Base-by-base conservation (phyloP, 805 yeast genomes). In the Suhomyces emberorum region DNA sequence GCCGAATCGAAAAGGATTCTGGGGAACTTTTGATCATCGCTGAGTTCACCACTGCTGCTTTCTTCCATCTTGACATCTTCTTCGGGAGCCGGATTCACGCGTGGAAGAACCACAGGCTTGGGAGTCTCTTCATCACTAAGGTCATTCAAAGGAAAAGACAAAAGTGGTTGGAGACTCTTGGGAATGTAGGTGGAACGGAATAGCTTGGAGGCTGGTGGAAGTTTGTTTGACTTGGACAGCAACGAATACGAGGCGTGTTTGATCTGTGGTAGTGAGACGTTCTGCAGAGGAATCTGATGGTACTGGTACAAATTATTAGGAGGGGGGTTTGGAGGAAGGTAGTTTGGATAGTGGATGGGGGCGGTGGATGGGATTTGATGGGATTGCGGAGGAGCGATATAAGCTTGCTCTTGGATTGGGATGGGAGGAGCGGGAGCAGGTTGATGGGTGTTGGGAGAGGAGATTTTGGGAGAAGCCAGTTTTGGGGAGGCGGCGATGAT, bases 1-100 rank as follows among this genome's bases (percentile, higher is more conserved):
- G 56, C 55, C 7, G 50, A 53, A 38, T 66, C 72, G 42, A 50
- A 48, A 10, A 69, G 37, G 15, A 65, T 42, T 28, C 68, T 50
- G 11, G 32, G 25, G 11, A 27, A 32, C 9, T 29, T 29, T 62
- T 46, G 27, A 43, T 46, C 30, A 43, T 46, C 41, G 28, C 39
- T 41, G 16, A 25, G 35, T 3, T 27, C 26, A 3, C 29, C 37
- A 9, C 27, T 23, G 8, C 37, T 34, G 14, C 26, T 32, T 14
- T 26, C 14, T 16, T 35, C 38, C 25, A 30, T 29, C 20, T 35
- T 35, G 24, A 21, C 28, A 17, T 27, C 30, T 10, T 28, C 28
- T 9, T 14, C 37, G 2, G 44, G 39, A 23, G 47, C 47, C 30
- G 24, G 42, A 35, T 12, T 35, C 2, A 32, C 26, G 14, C 19